A percentile compares a stretch with the other conserved stretches of the same genome.
Evolutionary conservation across 116 monocot species (phyloP).

Genomic region (Thalassia testudinum): DNA sequence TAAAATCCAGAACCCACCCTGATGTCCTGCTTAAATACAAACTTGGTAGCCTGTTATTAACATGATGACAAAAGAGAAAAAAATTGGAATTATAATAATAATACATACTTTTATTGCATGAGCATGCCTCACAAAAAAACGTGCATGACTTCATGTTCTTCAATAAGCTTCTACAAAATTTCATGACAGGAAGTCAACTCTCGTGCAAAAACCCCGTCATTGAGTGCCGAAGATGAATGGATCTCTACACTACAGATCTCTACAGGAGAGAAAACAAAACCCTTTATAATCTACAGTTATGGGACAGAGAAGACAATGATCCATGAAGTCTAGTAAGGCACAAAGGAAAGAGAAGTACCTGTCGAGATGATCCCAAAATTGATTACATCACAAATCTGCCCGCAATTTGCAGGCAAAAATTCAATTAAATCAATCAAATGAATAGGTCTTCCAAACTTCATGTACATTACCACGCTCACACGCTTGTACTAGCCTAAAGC

Average conservation of each 20-base stretch:
- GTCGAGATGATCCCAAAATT: slow-evolving; percentile 1
- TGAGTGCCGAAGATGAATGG: not conserved
- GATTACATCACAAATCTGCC: slow-evolving; percentile 2
- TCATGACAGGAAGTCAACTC: slow-evolving; percentile 4
- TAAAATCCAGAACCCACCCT: too few relatives aligned
- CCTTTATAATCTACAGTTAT: not conserved
- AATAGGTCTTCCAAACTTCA: slow-evolving; percentile 10
- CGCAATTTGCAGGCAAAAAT: slow-evolving; percentile 14
- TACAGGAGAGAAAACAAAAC: not conserved
- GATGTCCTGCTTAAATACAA: too few relatives aligned
- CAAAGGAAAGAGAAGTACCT: slow-evolving; percentile 3
- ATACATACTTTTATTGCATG: slow-evolving; percentile 16
- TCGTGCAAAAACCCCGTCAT: not conserved
- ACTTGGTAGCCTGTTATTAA: too few relatives aligned
- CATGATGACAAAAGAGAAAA: too few relatives aligned
- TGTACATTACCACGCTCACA: slow-evolving; percentile 2
- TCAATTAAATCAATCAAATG: slow-evolving; percentile 21
- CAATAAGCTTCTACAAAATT: slow-evolving; percentile 26
- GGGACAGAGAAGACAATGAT: not conserved
- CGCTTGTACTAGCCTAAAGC: not conserved
- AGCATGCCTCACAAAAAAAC: slow-evolving; percentile 50
- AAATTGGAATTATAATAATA: not conserved
- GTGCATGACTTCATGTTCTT: slow-evolving; percentile 22
- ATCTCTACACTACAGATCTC: not conserved
- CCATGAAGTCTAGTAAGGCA: not conserved